Percentiles rank a stretch among this genome's conserved stretches.
Evolutionary conservation across 441 rosid genomes (phyloP).

Genomic region (Erodium moschatum): DNA sequence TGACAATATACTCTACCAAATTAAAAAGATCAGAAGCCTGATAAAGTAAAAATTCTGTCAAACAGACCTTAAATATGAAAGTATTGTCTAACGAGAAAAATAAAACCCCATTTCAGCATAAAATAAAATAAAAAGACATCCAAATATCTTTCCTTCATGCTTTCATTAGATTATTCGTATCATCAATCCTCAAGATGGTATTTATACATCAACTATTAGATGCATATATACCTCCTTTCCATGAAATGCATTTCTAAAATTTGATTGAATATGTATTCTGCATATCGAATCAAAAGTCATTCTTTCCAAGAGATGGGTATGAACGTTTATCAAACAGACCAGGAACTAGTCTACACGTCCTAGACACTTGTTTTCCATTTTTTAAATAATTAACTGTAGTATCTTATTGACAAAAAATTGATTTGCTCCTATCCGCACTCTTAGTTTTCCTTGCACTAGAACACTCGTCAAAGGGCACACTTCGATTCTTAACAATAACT

Average conservation of each 20-base stretch:
- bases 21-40: background rate
- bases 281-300: background rate
- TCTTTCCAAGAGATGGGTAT: background rate
- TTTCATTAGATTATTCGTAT: background rate
- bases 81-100: background rate
- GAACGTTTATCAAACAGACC: background rate
- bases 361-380: too few species aligned
- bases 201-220: background rate
- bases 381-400: background rate
- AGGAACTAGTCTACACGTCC: too few species aligned
- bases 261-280: background rate
- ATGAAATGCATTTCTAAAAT: background rate
- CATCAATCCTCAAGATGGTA: background rate
- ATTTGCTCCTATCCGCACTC: background rate
- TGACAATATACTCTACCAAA: conserved; percentile 4
- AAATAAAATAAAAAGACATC: background rate
- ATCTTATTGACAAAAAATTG: background rate
- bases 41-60: background rate
- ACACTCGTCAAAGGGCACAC: background rate
- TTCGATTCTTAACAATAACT: background rate
- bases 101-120: background rate
- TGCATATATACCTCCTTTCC: background rate
- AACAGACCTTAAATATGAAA: background rate
- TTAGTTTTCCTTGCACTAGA: background rate
- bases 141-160: background rate